phyloP scores from a whole-genome alignment of 768 basidiomycete genomes.

The Collybia sordida region DNA sequence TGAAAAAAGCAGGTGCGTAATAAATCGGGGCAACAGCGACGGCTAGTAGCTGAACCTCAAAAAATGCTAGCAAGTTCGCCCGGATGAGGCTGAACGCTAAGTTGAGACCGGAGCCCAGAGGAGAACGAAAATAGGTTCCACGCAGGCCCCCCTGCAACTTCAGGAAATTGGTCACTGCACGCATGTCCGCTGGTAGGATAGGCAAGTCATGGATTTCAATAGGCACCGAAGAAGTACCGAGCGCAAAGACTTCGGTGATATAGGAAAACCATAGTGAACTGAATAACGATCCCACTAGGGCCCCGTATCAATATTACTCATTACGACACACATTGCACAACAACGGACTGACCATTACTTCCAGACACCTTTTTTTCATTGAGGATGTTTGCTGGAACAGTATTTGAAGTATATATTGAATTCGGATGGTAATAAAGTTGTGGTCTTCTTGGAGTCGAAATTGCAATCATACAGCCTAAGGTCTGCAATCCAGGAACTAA shows the following conservation, averaged over 20 bases:
- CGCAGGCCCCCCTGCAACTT: conserved; percentile 59
- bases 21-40: conserved; percentile 58
- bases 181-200: conserved; percentile 73
- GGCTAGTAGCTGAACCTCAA: conserved; percentile 48
- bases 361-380: conserved; percentile 74
- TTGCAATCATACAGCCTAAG: conserved; percentile 35
- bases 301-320: not conserved
- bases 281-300: conserved; percentile 54
- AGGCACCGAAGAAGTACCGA: conserved; percentile 70
- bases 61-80: conserved; percentile 48
- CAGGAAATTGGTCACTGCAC: conserved; percentile 61
- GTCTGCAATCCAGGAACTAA: conserved; percentile 49
- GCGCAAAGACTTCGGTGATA: conserved; percentile 83
- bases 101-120: conserved; percentile 61
- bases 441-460: conserved; percentile 74
- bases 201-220: conserved; percentile 90
- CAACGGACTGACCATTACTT: conserved; percentile 37
- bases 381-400: conserved; percentile 56
- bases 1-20: conserved; percentile 62
- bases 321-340: not conserved
- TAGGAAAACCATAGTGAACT: conserved; percentile 77
- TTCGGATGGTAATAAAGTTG: conserved; percentile 72
- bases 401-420: conserved; percentile 74
- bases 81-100: conserved; percentile 59
- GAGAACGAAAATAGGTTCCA: conserved; percentile 58